Evolutionary conservation across 371 early-diverging fungal genomes (phyloP), one percentile per base, ranked within the genome.

Genomic region (Mucor saturninus): DNA sequence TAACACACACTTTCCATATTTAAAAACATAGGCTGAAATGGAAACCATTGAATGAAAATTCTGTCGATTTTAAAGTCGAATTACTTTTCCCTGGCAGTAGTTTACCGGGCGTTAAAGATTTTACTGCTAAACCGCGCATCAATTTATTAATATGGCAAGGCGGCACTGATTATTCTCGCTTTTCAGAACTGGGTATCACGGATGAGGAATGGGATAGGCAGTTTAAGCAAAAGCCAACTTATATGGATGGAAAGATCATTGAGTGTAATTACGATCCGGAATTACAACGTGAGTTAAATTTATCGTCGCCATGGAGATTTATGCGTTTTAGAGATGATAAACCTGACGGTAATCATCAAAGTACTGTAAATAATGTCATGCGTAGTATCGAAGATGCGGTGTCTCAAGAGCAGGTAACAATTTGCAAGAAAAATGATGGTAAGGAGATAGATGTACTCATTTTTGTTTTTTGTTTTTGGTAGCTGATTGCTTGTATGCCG

Each of bases 11-110:
- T 45, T 32, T 32, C 11, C 15, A 21, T 46, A 6, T 21, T 4
- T 4, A 42, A 42, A 42, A 42, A 42, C 8, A 42, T 67, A 94
- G 93, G 85, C 75, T 99, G 37, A 99, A 99, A 82, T 99, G 99
- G 99, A 99, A 99, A 71, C 99, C 99, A 10, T 89, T 97, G 10
- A 88, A 93, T 59, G 94, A 99, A 67, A 99, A 99, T 75, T 96
- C 99, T 0, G 86, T 99, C 11, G 99, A 99, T 72, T 98, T 99
- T 61, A 84, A 82, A 63, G 75, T 92, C 9, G 46, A 72, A 13
- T 63, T 91, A 6, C 57, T 69, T 30, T 82, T 75, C 49, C 80
- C 81, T 39, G 69, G 65, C 13, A 62, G 66, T 14, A 69, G 65
- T 7, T 64, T 77, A 45, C 80, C 79, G 3, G 83, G 78, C 9